Conservation (phyloP, 2,329 filamentous ascomycete genomes). For the Herpotrichia juniperi region DNA sequence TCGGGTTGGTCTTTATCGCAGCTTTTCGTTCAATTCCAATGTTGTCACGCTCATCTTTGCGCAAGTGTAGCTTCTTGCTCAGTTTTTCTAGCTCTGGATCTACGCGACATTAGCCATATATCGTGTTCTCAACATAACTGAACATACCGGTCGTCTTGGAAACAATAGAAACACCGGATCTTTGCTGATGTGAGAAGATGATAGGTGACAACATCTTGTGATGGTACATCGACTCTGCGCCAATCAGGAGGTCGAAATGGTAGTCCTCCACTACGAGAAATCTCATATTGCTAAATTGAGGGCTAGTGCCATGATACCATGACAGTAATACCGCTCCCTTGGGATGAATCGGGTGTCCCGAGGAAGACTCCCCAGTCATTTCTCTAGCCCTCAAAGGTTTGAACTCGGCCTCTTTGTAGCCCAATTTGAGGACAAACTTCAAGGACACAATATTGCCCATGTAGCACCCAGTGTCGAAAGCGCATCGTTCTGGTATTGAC, state of each 20-base stretch:
- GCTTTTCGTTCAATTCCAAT: too few species aligned
- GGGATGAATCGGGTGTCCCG: not conserved
- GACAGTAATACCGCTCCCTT: slow-evolving; percentile 6
- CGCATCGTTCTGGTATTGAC: not conserved
- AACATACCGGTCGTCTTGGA: too few species aligned
- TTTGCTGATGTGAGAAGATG: not conserved
- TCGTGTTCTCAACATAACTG: too few species aligned
- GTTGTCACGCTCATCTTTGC: too few species aligned
- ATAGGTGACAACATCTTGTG: slow-evolving; percentile 3
- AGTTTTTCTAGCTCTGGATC: too few species aligned
- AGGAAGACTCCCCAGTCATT: not conserved
- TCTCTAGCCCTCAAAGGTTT: slow-evolving; percentile 1
- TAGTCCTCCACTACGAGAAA: slow-evolving; percentile 8
- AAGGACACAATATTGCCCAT: slow-evolving; percentile 12
- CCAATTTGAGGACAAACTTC: slow-evolving; percentile 1
- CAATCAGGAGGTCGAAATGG: slow-evolving; percentile 4
- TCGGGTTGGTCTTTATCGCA: too few species aligned
- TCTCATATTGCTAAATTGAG: slow-evolving; percentile 2
- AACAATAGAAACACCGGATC: too few species aligned
- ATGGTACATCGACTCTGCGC: slow-evolving; percentile 1
- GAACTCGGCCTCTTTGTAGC: not conserved
- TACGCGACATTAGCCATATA: too few species aligned
- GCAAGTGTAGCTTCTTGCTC: too few species aligned
- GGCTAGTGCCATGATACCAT: slow-evolving; percentile 10
- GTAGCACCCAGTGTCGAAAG: slow-evolving; percentile 6